phyloP scores from a whole-genome alignment of 306 rosid species.

The Vigna reflexopilosa region DNA sequence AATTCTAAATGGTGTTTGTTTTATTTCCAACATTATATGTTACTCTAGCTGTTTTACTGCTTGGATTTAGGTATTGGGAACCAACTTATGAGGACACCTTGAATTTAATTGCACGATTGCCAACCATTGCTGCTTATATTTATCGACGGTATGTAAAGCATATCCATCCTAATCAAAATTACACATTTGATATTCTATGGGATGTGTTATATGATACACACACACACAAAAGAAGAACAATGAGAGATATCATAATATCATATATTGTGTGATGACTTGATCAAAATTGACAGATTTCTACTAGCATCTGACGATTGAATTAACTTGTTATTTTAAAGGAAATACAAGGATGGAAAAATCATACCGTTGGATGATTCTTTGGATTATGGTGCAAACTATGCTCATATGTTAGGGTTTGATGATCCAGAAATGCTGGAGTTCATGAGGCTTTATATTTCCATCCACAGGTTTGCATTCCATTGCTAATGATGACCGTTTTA shows the following conservation, averaged over 20 bases:
- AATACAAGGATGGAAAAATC: slow-evolving; percentile 79
- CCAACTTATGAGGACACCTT: slow-evolving; percentile 94
- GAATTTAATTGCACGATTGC: slow-evolving; percentile 92
- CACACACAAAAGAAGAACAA: neutral
- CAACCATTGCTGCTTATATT: slow-evolving; percentile 87
- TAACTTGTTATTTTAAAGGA: slow-evolving; percentile 62
- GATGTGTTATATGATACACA: neutral
- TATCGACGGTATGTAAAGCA: slow-evolving; percentile 77
- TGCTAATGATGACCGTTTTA: neutral
- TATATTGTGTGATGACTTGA: slow-evolving; percentile 26
- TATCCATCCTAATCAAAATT: slow-evolving; percentile 27
- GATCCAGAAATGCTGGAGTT: slow-evolving; percentile 87
- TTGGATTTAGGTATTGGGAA: slow-evolving; percentile 86
- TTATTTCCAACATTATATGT: slow-evolving; percentile 36
- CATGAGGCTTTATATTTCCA: slow-evolving; percentile 96
- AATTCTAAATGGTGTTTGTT: slow-evolving; percentile 26
- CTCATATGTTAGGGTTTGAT: slow-evolving; percentile 93
- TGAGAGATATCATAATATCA: neutral
- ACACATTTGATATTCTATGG: slow-evolving; percentile 15
- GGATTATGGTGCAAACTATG: slow-evolving; percentile 96
- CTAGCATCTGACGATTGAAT: slow-evolving; percentile 44
- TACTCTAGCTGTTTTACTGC: slow-evolving; percentile 40
- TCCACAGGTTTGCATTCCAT: slow-evolving; percentile 78
- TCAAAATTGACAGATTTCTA: slow-evolving; percentile 24
- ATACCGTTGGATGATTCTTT: slow-evolving; percentile 76